phyloP scores from a whole-genome alignment of 257 asterid genomes.

The Buddleja alternifolia region DNA sequence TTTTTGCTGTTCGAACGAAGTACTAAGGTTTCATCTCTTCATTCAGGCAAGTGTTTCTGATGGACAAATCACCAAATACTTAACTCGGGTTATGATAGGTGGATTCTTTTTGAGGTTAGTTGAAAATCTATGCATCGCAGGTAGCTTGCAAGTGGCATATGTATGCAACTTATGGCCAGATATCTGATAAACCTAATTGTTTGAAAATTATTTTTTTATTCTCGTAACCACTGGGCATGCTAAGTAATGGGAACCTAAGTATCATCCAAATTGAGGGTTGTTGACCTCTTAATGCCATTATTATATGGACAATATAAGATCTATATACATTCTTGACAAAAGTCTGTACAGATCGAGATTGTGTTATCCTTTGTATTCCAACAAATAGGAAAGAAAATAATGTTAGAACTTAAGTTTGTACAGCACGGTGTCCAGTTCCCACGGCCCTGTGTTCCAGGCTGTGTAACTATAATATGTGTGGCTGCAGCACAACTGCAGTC shows the following conservation, averaged over 20 bases:
- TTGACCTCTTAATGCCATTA: slow-evolving; percentile 6
- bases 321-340: slow-evolving; percentile 1
- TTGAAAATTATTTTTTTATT: slow-evolving; percentile 8
- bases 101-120: slow-evolving; percentile 86
- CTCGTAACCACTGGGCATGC: slow-evolving; percentile 2
- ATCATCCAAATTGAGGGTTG: not conserved
- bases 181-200: slow-evolving; percentile 22
- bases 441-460: slow-evolving; percentile 6
- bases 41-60: slow-evolving; percentile 85
- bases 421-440: too few relatives aligned
- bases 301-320: slow-evolving; percentile 13
- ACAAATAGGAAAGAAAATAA: slow-evolving; percentile 7
- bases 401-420: slow-evolving; percentile 12
- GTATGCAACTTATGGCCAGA: slow-evolving; percentile 11
- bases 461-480: not conserved
- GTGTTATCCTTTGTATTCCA: slow-evolving; percentile 15
- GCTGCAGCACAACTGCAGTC: slow-evolving; percentile 12
- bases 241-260: not conserved
- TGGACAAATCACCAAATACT: slow-evolving; percentile 72
- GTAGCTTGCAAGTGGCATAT: slow-evolving; percentile 22
- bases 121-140: slow-evolving; percentile 19
- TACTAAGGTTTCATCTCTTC: slow-evolving; percentile 36
- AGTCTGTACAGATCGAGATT: not conserved
- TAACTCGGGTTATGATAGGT: slow-evolving; percentile 78
- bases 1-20: slow-evolving; percentile 12